Percentiles rank a stretch among this genome's conserved stretches.
Evolutionary conservation across 768 basidiomycete species (phyloP).

Genomic region (Crucibulum laeve): DNA sequence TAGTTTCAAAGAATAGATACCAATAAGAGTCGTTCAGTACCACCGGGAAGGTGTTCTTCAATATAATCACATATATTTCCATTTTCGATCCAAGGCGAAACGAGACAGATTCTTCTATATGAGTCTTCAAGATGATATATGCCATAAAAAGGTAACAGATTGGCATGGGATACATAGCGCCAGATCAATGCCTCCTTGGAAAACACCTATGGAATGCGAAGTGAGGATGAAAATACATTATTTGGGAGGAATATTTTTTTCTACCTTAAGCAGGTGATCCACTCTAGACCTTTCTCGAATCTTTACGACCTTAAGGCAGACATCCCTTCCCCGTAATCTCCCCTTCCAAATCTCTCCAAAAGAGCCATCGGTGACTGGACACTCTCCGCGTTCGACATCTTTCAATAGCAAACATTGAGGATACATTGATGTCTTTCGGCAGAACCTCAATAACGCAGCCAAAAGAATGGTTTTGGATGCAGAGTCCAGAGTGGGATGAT

Average conservation of each 20-base stretch:
- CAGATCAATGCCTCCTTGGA: not conserved
- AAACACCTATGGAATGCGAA: not conserved
- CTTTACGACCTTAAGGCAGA: not conserved
- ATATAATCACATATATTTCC: not conserved
- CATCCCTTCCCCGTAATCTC: not conserved
- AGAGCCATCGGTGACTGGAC: not conserved
- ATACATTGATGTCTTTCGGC: not conserved
- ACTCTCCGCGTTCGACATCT: not conserved
- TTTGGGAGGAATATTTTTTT: not conserved
- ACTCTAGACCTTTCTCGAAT: not conserved
- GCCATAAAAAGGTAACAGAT: not conserved
- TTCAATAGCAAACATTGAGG: not conserved
- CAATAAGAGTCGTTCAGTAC: not conserved
- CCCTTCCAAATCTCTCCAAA: not conserved
- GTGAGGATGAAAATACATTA: not conserved
- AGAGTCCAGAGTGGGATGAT: not conserved
- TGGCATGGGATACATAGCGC: not conserved
- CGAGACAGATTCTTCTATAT: not conserved
- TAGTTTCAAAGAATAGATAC: too few species aligned
- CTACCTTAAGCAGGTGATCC: not conserved
- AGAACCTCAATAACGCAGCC: not conserved
- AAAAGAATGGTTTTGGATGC: not conserved
- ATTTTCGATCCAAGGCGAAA: not conserved
- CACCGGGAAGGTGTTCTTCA: not conserved
- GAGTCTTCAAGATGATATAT: not conserved